Conservation (phyloP, 73 alveolate species). For the Paraurostyla sp. region DNA sequence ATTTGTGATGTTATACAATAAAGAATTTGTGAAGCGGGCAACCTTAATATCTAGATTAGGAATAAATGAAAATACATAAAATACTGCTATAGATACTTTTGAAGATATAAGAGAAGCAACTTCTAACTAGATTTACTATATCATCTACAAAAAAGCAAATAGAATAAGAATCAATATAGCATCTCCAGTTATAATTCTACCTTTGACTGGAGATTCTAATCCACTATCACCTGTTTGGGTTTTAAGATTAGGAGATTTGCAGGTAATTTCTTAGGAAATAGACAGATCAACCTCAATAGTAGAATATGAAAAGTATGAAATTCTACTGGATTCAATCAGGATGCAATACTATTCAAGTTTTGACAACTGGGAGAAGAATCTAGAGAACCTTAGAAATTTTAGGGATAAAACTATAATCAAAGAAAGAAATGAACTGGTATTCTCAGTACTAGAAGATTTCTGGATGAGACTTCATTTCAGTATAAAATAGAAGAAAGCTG, state of each 20-base stretch:
- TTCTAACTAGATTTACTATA: conserved; percentile 15
- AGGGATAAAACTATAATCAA: conserved; percentile 19
- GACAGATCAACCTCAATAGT: not conserved
- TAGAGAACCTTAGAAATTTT: conserved; percentile 20
- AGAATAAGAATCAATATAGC: conserved; percentile 36
- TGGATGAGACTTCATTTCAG: conserved; percentile 5
- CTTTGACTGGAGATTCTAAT: conserved; percentile 1
- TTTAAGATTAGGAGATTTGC: conserved; percentile 27
- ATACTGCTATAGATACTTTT: conserved; percentile 33
- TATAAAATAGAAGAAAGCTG: conserved; percentile 32
- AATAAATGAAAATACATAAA: conserved; percentile 7
- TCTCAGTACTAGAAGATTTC: conserved; percentile 45
- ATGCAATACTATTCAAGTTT: conserved; percentile 14
- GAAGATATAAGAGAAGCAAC: conserved; percentile 57
- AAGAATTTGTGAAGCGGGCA: conserved; percentile 11
- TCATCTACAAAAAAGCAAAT: conserved; percentile 39
- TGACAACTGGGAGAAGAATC: not conserved
- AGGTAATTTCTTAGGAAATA: not conserved
- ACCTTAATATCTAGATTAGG: not conserved
- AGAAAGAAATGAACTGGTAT: not conserved
- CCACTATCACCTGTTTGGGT: conserved; percentile 34
- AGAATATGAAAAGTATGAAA: conserved; percentile 35
- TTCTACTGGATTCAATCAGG: conserved; percentile 27
- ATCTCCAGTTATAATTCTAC: conserved; percentile 43
- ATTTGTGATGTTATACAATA: conserved; percentile 6